A percentile compares a stretch with the other conserved stretches of the same genome.
Evolutionary conservation across 257 asterid species (phyloP).

Genomic region (Plantago elongata): DNA sequence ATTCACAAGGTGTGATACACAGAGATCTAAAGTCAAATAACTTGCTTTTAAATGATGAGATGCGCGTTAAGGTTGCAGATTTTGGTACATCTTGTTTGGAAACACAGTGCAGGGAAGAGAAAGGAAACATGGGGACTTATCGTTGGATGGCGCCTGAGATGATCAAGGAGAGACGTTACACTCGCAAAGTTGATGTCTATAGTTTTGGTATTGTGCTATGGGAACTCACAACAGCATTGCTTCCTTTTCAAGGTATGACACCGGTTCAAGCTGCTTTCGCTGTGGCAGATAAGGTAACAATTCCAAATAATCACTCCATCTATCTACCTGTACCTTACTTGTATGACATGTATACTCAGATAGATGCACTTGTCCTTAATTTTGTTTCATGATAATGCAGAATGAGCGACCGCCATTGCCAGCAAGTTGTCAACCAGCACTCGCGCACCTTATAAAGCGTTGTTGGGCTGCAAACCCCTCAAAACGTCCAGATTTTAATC

Average conservation of each 20-base stretch:
- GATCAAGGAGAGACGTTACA: constrained; percentile 59
- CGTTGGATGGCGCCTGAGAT: constrained; percentile 99
- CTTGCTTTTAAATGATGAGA: constrained; percentile 66
- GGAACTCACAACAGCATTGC: constrained; percentile 70
- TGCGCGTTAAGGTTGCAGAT: constrained; percentile 81
- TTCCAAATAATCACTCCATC: background rate
- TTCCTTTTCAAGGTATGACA: constrained; percentile 81
- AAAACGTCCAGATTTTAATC: constrained; percentile 75
- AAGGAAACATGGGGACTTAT: constrained; percentile 72
- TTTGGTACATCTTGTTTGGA: constrained; percentile 85
- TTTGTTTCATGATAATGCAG: constrained; percentile 26
- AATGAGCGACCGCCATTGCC: constrained; percentile 89
- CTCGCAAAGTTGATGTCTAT: constrained; percentile 79
- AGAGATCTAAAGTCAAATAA: constrained; percentile 90
- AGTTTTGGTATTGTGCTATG: constrained; percentile 83
- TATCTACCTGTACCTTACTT: background rate
- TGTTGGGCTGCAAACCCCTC: constrained; percentile 88
- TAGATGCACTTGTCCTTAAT: too few relatives aligned
- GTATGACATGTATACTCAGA: background rate
- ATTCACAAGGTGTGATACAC: constrained; percentile 82
- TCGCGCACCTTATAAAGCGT: constrained; percentile 78
- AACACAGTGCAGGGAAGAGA: constrained; percentile 47
- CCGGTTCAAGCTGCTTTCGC: constrained; percentile 85
- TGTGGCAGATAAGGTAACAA: constrained; percentile 63
- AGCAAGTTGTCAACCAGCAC: constrained; percentile 82